Conservation (phyloP, 2,329 filamentous ascomycete species). For the Ophiostoma quercus region DNA sequence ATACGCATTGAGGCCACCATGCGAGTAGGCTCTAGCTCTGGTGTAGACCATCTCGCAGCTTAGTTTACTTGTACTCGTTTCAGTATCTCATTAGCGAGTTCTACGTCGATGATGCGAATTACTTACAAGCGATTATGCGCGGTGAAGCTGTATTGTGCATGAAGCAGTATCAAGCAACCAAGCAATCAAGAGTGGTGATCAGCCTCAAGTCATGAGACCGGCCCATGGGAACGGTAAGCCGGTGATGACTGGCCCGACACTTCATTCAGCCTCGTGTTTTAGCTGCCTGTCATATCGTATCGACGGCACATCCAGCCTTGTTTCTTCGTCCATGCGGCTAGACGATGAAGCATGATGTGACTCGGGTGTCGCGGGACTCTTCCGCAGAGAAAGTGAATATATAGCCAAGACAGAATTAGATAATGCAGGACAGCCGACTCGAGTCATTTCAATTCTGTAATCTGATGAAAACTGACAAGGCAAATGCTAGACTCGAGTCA, state of each 20-base stretch:
- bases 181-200: background rate
- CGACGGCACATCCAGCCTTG: background rate
- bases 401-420: background rate
- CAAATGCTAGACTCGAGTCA: background rate
- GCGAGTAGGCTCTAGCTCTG: too few relatives aligned
- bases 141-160: background rate
- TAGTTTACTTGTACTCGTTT: too few relatives aligned
- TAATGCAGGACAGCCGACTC: background rate
- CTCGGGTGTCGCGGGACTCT: background rate
- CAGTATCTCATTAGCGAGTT: too few relatives aligned
- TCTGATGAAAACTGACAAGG: background rate
- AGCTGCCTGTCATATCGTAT: background rate
- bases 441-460: background rate
- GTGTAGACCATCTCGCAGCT: too few relatives aligned
- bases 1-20: too few relatives aligned
- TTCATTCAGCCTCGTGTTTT: conserved; percentile 1
- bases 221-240: background rate
- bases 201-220: background rate
- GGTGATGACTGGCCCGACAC: background rate
- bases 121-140: background rate
- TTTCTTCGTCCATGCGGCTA: background rate
- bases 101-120: background rate
- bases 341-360: background rate
- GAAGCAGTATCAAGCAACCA: too few relatives aligned
- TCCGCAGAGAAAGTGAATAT: background rate